Conservation (phyloP, 192 early-diverging fungal genomes). For the Rhizoclosmatium globosum region DNA sequence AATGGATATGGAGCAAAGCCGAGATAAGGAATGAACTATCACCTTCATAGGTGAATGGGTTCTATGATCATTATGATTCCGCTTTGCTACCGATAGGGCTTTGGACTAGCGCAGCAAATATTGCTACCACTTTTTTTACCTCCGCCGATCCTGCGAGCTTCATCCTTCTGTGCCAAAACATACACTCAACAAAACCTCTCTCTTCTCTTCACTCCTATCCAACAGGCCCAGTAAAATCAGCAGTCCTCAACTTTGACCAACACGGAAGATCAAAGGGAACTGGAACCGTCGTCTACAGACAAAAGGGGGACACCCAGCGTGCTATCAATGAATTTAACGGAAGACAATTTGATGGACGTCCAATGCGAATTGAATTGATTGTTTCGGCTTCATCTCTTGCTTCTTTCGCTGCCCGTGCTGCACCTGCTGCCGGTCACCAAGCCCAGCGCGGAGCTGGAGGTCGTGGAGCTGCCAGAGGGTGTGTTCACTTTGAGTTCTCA, state of each 20-base stretch:
- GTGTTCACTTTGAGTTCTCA: background rate
- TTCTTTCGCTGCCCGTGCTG: constrained; percentile 8
- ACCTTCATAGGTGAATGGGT: too few relatives aligned
- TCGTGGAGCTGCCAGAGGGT: constrained; percentile 30
- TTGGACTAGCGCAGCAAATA: too few relatives aligned
- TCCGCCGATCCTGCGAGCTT: too few relatives aligned
- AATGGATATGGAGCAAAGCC: too few relatives aligned
- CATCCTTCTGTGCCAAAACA: too few relatives aligned
- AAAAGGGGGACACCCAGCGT: constrained; percentile 33
- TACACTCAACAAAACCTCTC: too few relatives aligned
- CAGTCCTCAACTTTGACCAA: constrained; percentile 52
- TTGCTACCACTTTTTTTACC: too few relatives aligned
- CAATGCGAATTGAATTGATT: constrained; percentile 60
- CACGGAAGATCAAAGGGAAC: constrained; percentile 55
- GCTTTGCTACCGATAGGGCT: too few relatives aligned
- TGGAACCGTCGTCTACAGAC: constrained; percentile 53
- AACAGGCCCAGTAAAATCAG: constrained; percentile 53
- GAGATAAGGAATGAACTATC: too few relatives aligned
- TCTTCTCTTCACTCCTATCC: background rate
- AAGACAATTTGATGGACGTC: constrained; percentile 53
- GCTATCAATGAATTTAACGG: constrained; percentile 60
- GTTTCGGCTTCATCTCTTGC: constrained; percentile 33
- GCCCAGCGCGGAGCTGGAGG: constrained; percentile 20
- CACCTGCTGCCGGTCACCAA: background rate
- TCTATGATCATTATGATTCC: too few relatives aligned